phyloP scores from a whole-genome alignment of 2,329 filamentous ascomycete genomes.

The Apiospora kogelbergensis region DNA sequence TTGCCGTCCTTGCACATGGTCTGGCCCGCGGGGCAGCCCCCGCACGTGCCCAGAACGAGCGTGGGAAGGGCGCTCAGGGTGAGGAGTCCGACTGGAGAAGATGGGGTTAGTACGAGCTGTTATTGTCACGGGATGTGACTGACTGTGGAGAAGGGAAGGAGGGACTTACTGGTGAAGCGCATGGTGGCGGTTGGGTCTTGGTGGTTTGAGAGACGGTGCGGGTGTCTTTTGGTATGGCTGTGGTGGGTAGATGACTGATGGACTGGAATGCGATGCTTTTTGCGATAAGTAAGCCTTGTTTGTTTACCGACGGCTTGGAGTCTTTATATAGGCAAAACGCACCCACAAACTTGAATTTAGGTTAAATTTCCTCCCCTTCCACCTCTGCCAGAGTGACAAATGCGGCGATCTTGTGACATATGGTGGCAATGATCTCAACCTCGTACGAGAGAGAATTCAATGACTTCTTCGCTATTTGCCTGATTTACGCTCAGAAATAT shows the following conservation, averaged over 20 bases:
- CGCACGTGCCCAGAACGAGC: background rate
- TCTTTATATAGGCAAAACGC: background rate
- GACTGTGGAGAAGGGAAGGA: background rate
- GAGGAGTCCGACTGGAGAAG: background rate
- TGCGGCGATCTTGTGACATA: background rate
- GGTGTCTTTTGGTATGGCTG: background rate
- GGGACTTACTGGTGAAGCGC: background rate
- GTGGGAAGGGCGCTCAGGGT: slow-evolving; percentile 3
- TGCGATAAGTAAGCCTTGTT: background rate
- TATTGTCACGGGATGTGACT: background rate
- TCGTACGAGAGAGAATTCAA: background rate
- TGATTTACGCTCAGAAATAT: background rate
- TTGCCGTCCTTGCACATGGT: background rate
- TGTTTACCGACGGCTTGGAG: background rate
- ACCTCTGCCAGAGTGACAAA: background rate
- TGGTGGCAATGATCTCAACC: background rate
- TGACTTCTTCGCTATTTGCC: background rate
- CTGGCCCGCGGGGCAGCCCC: background rate
- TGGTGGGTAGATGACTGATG: background rate
- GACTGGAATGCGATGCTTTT: background rate
- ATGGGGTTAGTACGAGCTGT: background rate
- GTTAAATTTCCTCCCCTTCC: background rate
- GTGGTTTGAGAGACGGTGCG: background rate
- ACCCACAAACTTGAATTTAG: no score
- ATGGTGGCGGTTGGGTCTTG: background rate